phyloP scores from a whole-genome alignment of 108 stramenopile species.

The Cyclotella choctawhatcheeana region DNA sequence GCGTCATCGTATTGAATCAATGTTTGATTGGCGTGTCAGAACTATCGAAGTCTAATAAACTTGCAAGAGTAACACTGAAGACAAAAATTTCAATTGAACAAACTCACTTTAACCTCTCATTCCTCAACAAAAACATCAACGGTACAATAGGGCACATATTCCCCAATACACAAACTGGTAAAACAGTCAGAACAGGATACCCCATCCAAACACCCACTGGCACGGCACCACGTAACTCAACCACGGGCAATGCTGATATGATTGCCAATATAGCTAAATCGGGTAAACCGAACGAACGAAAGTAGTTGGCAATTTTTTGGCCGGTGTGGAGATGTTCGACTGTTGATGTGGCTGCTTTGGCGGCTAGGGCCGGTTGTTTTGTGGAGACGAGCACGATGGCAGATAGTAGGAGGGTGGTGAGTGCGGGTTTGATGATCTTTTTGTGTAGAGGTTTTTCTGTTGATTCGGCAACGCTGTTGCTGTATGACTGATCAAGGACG shows the following conservation, averaged over 20 bases:
- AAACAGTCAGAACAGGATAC: conserved; percentile 77
- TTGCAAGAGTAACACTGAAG: no score
- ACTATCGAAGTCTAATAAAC: not conserved
- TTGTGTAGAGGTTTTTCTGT: no score
- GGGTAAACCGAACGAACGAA: conserved; percentile 82
- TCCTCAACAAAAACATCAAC: conserved; percentile 78
- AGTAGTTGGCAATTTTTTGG: conserved; percentile 88
- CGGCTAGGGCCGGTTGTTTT: conserved; percentile 56
- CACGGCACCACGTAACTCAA: conserved; percentile 92
- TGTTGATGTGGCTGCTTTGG: conserved; percentile 43
- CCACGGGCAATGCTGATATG: conserved; percentile 94
- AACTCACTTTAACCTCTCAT: conserved; percentile 72
- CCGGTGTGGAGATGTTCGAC: conserved; percentile 81
- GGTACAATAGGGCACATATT: conserved; percentile 94
- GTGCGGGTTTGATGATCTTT: not conserved
- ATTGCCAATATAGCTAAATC: conserved; percentile 86
- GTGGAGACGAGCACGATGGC: conserved; percentile 28
- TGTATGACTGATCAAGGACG: not conserved
- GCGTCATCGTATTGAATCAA: not conserved
- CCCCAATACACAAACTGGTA: conserved; percentile 89
- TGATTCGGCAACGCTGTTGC: not conserved
- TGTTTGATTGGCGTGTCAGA: not conserved
- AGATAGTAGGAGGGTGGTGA: conserved; percentile 17
- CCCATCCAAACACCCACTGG: conserved; percentile 95
- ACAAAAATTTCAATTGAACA: not conserved